These are phyloP conservation scores for Pseudogymnoascus destructans DNA, from an alignment of 2,329 filamentous ascomycete species.

Conservation along the genomic window DNA sequence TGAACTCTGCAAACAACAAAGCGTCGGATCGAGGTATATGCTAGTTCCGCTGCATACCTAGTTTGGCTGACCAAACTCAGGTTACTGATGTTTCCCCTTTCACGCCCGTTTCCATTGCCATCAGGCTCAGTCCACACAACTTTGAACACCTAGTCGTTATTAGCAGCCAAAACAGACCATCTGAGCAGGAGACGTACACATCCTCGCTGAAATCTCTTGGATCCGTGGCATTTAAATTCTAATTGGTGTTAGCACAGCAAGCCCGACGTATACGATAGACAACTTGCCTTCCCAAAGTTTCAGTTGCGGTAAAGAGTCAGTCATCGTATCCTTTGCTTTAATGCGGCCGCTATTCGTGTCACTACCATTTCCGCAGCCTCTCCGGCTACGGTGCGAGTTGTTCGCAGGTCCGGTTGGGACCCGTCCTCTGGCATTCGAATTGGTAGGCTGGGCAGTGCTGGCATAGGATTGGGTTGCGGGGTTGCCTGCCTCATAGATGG, in stretches of 20 bases:
- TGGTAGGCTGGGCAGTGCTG: not conserved
- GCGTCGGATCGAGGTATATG: conserved; percentile 12
- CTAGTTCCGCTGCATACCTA: not conserved
- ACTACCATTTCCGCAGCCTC: no score
- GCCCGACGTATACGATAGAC: not conserved
- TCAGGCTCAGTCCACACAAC: conserved; percentile 15
- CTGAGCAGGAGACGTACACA: not conserved
- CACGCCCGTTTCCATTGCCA: not conserved
- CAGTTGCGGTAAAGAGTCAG: not conserved
- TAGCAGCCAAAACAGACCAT: not conserved
- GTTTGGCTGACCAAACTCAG: not conserved
- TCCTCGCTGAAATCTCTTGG: not conserved
- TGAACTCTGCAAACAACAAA: conserved; percentile 11
- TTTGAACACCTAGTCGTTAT: conserved; percentile 14
- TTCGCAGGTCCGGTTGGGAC: not conserved
- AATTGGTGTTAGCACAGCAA: not conserved
- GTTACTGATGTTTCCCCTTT: not conserved
- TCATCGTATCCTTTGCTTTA: not conserved
- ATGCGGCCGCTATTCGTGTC: not conserved
- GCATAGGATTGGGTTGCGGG: not conserved
- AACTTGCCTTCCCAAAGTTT: not conserved
- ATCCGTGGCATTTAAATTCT: not conserved
- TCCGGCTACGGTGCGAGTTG: not conserved
- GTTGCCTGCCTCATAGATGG: not conserved
- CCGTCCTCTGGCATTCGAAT: not conserved